Base-by-base conservation (phyloP, 345 rosid genomes). In the Adansonia digitata region DNA sequence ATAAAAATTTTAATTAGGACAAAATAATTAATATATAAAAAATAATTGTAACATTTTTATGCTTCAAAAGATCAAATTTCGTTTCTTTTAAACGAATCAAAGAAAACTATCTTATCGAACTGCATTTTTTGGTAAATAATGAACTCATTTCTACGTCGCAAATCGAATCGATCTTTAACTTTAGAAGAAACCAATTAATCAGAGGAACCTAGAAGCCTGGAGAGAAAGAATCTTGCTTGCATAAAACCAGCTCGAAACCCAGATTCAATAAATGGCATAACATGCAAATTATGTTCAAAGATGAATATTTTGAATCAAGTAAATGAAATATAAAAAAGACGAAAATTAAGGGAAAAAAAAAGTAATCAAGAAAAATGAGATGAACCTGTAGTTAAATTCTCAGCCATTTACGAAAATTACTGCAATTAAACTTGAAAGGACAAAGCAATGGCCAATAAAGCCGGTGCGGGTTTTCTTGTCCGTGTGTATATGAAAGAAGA, bases 351-450 rank as follows among this genome's bases (percentile, higher is more conserved):
- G 26, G 26, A 57, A 27, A 26, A 7, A n/a, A 57, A 57, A 57
- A 12, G 39, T n/a, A 77, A 56, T 27, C 63, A 75, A 71, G 65
- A 72, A 76, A 59, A 64, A 56, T 34, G 65, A 37, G 49, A 75
- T 67, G 60, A 27, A 82, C 95, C 86, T 77, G 86, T 81, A 75
- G 65, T 66, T 73, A 77, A 77, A 77, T 80, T 71, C 48, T 67
- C 68, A 62, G 88, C 84, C 95, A 89, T 91, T 74, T 59, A 43
- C 11, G 73, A 76, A 65, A 77, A 64, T 65, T 24, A 15, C 6
- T 10, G 75, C 40, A 69, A 56, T 59, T 76, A 75, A 72, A 61
- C 61, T 18, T 31, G 43, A 49, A 69, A 35, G 20, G 37, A 53
- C 52, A 76, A 64, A 71, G 77, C 76, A 62, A 71, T 72, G 20